phyloP scores from a whole-genome alignment of 768 basidiomycete species.

The Rubroboletus pulcherrimus region DNA sequence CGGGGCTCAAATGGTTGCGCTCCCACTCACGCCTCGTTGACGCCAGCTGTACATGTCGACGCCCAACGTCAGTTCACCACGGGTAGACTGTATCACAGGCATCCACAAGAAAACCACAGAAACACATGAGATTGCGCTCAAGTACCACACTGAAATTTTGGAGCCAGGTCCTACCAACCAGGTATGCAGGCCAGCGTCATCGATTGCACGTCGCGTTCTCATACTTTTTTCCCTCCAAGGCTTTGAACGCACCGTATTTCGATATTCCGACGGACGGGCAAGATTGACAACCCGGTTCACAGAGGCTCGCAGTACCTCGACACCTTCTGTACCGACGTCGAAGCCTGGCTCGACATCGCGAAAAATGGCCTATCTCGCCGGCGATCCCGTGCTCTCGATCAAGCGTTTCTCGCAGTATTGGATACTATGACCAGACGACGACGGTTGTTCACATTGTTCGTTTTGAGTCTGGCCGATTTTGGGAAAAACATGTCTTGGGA shows the following conservation, averaged over 20 bases:
- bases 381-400: no score
- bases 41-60: constrained; percentile 12
- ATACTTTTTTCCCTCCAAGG: not conserved
- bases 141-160: no score
- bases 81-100: not conserved
- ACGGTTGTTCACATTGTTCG: no score
- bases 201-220: not conserved
- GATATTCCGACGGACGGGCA: not conserved
- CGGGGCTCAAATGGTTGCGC: not conserved
- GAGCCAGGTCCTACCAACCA: not conserved
- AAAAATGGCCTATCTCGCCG: no score
- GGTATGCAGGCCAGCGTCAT: not conserved
- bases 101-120: not conserved
- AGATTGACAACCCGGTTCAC: not conserved
- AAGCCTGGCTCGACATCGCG: no score
- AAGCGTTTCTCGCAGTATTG: no score
- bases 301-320: not conserved
- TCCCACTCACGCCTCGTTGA: not conserved
- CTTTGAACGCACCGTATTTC: not conserved
- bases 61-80: not conserved
- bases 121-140: not conserved
- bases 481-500: no score
- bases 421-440: no score
- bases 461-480: no score
- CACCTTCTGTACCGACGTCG: no score